Conservation (phyloP, 1,284 basidiomycete genomes). For the Gymnopus androsaceus region DNA sequence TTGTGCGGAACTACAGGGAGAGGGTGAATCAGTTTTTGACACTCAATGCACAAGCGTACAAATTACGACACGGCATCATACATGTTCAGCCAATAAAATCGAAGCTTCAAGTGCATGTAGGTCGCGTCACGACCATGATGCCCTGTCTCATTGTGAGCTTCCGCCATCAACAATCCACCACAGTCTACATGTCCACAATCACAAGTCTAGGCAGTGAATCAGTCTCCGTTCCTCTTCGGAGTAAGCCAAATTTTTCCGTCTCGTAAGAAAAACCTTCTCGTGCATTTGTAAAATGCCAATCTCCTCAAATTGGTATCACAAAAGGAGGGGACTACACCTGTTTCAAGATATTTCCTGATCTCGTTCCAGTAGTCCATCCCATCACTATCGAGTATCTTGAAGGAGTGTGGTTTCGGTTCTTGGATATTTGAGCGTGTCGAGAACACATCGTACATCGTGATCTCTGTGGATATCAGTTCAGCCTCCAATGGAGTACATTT, state of each 20-base stretch:
- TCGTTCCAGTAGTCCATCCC: slow-evolving; percentile 14
- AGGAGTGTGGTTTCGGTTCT: neutral
- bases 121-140: slow-evolving; percentile 32
- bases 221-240: slow-evolving; percentile 11
- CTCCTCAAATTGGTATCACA: slow-evolving; percentile 1
- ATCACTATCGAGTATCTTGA: slow-evolving; percentile 17
- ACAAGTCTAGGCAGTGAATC: slow-evolving; percentile 19
- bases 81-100: slow-evolving; percentile 35
- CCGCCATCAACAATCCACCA: slow-evolving; percentile 19
- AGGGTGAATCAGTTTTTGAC: slow-evolving; percentile 24
- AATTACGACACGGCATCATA: slow-evolving; percentile 32
- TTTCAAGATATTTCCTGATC: slow-evolving; percentile 11
- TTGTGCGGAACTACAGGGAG: slow-evolving; percentile 22
- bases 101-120: slow-evolving; percentile 24
- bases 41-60: too few species aligned
- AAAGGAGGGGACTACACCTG: slow-evolving; percentile 7
- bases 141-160: slow-evolving; percentile 24
- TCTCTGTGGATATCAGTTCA: neutral
- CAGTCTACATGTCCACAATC: slow-evolving; percentile 13
- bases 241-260: slow-evolving; percentile 17
- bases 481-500: neutral
- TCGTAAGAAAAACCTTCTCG: slow-evolving; percentile 19
- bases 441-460: neutral
- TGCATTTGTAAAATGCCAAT: slow-evolving; percentile 13
- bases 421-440: neutral